Evolutionary conservation across 768 basidiomycete genomes (phyloP), one percentile per base, ranked within the genome.

Genomic region (Kondoa subrosea): DNA sequence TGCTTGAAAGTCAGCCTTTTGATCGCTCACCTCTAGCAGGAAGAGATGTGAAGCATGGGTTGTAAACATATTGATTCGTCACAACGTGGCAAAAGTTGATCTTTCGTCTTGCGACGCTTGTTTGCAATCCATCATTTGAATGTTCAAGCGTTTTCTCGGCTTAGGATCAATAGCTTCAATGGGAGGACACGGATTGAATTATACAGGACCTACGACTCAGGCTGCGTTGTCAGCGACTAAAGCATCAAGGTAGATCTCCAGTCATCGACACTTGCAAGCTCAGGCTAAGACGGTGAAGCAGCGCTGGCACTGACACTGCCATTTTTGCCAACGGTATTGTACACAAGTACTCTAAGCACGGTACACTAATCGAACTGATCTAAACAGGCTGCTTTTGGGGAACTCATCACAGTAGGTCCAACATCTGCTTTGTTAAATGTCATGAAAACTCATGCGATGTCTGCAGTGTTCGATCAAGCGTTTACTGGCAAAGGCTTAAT

Each of bases 401-500:
- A 21, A 50, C 40, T 8, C 40, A 50, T 8, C 40, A 50, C 21
- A 8, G 40, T 50, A 8, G 12, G 40, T 50, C 21, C 21, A 21
- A 8, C 21, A 50, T 21, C 40, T 8, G 21, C 40, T 8, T 8
- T 50, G 8, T 21, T 21, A 50, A 21, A 50, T 8, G 8, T 50
- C 40, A 21, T 21, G 8, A 21, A 50, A 8, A 21, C 40, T 21
- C n/a, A n/a, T n/a, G n/a, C n/a, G n/a, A n/a, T n/a, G n/a, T 50
- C 40, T 8, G 21, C 40, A 50, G 40, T 89, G 75, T 89, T 88
- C 76, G 74, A 87, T 66, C 87, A 88, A 77, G 81, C 88, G 71
- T 88, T 83, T 78, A 85, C 86, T 0, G 82, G 83, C 75, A 88
- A 86, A 77, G 87, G 88, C 14, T 85, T 89, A 64, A 72, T 88